Evolutionary conservation across 169 alveolate genomes (phyloP).

Genomic region (Cryptosporidium sp.): DNA sequence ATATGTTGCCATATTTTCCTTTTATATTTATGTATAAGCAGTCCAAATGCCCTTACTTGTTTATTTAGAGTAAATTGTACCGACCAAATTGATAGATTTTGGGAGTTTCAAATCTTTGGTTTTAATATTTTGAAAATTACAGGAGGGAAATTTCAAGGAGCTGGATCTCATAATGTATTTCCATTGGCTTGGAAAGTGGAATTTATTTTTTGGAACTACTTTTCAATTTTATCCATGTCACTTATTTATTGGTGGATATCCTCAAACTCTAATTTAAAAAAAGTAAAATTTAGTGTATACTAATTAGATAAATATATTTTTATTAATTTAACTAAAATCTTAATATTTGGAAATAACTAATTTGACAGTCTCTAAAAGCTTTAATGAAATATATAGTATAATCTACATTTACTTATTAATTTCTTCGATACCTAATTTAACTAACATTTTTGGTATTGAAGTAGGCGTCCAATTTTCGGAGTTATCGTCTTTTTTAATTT

Average conservation of each 20-base stretch:
- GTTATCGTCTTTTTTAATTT: not conserved
- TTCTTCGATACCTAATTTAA: constrained; percentile 16
- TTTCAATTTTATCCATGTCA: constrained; percentile 33
- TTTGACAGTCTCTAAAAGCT: not conserved
- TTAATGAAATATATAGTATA: not conserved
- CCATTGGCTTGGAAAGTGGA: constrained; percentile 50
- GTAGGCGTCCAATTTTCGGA: constrained; percentile 31
- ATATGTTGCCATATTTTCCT: constrained; percentile 31
- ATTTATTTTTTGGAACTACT: constrained; percentile 57
- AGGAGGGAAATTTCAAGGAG: constrained; percentile 51
- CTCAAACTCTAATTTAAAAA: constrained; percentile 4
- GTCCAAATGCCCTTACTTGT: constrained; percentile 65
- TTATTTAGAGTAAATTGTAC: constrained; percentile 71
- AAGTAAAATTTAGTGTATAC: constrained; percentile 1
- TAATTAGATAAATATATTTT: not conserved
- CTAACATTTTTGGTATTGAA: constrained; percentile 1
- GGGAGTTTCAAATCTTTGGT: constrained; percentile 10
- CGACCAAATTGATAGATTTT: constrained; percentile 4
- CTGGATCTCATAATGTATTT: constrained; percentile 50
- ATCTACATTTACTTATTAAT: not conserved
- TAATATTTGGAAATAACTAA: not conserved
- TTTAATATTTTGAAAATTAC: constrained; percentile 19
- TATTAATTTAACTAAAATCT: not conserved
- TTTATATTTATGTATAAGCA: not conserved
- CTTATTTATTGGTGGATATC: constrained; percentile 66